Evolutionary conservation across 257 asterid genomes (phyloP).

Genomic region (Solanum dulcamara): DNA sequence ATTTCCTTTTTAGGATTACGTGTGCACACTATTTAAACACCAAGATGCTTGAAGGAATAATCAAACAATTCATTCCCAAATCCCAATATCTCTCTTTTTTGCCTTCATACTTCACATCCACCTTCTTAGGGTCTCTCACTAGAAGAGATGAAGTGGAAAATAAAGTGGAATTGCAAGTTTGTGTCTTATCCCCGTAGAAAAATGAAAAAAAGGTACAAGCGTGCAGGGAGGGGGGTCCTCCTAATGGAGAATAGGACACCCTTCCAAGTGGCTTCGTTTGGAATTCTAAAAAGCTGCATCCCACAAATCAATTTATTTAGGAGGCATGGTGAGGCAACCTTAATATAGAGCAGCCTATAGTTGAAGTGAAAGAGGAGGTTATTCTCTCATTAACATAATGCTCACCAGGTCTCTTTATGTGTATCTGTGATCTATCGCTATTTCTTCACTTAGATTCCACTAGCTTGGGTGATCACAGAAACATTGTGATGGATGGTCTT

Average conservation of each 20-base stretch:
- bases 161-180: no score
- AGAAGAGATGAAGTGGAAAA: no score
- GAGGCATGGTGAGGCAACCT: background rate
- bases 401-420: background rate
- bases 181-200: no score
- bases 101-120: no score
- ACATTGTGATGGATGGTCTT: background rate
- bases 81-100: no score
- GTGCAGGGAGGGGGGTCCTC: no score
- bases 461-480: background rate
- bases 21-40: background rate
- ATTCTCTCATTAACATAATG: background rate
- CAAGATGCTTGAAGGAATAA: background rate
- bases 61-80: background rate
- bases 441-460: background rate
- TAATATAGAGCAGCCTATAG: background rate
- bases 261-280: no score
- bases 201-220: no score
- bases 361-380: background rate
- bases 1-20: background rate
- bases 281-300: no score
- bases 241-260: no score
- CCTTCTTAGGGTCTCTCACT: no score
- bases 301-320: no score
- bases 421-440: background rate